These are phyloP conservation scores for Aspergillus chevalieri DNA, from an alignment of 2,329 filamentous ascomycete species.

Conservation along the genomic window DNA sequence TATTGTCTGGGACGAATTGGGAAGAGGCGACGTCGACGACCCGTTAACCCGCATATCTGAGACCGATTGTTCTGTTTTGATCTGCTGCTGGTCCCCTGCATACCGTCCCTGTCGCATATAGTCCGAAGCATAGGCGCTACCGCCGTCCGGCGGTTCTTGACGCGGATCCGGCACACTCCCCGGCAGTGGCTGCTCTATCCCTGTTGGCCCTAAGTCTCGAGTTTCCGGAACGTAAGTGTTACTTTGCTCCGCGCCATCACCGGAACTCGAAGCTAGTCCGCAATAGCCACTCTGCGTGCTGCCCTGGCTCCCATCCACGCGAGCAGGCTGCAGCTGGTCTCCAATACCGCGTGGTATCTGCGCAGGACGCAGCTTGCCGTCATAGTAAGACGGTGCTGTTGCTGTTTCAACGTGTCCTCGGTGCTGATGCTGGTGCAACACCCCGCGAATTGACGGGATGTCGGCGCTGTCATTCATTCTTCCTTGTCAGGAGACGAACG, in stretches of 20 bases:
- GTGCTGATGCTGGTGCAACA: background rate
- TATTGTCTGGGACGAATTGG: slow-evolving; percentile 10
- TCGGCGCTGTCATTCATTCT: background rate
- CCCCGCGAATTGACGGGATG: background rate
- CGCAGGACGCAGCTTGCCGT: background rate
- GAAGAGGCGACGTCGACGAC: slow-evolving; percentile 6
- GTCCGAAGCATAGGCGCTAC: too few species aligned
- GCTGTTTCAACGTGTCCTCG: background rate
- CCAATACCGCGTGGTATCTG: slow-evolving; percentile 4
- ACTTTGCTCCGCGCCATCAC: slow-evolving; percentile 14
- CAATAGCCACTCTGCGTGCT: slow-evolving; percentile 2
- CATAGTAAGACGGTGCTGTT: background rate
- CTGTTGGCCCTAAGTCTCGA: background rate
- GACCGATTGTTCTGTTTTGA: background rate
- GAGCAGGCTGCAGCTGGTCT: slow-evolving; percentile 7
- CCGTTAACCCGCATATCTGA: slow-evolving; percentile 9
- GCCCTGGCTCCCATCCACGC: slow-evolving; percentile 11
- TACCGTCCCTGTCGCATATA: too few species aligned
- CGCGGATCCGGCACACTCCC: background rate
- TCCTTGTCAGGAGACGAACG: background rate
- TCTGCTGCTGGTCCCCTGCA: background rate
- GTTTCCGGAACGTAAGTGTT: slow-evolving; percentile 2
- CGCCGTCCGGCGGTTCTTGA: background rate
- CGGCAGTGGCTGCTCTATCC: background rate
- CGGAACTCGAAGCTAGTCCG: background rate